Evolutionary conservation across 1,284 basidiomycete species (phyloP).

Genomic region (Melampsora larici-populina): DNA sequence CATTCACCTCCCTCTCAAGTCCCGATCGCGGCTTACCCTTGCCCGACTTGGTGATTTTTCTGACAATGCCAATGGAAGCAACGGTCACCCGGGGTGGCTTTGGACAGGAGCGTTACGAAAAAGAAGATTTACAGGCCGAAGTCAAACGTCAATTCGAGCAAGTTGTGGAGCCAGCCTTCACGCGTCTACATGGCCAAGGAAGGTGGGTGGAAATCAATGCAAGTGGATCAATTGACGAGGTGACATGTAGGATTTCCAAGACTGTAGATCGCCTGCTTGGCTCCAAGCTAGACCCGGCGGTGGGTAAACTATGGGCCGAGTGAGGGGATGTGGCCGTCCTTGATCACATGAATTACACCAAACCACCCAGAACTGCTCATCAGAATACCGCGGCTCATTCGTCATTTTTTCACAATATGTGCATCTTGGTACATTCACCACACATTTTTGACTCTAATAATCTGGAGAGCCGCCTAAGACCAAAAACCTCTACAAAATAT

Average conservation of each 20-base stretch:
- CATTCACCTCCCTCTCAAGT: conserved; percentile 47
- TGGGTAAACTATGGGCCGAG: neutral
- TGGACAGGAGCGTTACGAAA: conserved; percentile 71
- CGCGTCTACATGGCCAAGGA: conserved; percentile 49
- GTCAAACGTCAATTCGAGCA: conserved; percentile 46
- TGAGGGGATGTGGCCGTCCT: too few relatives aligned
- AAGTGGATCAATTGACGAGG: conserved; percentile 61
- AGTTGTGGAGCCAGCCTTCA: conserved; percentile 54
- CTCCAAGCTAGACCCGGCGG: neutral
- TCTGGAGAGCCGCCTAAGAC: too few relatives aligned
- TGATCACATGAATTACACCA: too few relatives aligned
- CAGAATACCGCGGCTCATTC: too few relatives aligned
- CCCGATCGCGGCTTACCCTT: conserved; percentile 82
- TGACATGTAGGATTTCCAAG: conserved; percentile 59
- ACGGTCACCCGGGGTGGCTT: conserved; percentile 68
- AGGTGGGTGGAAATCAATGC: conserved; percentile 69
- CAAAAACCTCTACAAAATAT: too few relatives aligned
- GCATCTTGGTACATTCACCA: too few relatives aligned
- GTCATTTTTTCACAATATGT: too few relatives aligned
- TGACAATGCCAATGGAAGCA: conserved; percentile 67
- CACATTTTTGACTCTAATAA: too few relatives aligned
- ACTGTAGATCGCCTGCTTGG: neutral
- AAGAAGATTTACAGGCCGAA: conserved; percentile 51
- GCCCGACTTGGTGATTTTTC: conserved; percentile 83
- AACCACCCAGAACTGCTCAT: too few relatives aligned